phyloP scores from a whole-genome alignment of 768 basidiomycete genomes.

The Leccinum ochraceum region DNA sequence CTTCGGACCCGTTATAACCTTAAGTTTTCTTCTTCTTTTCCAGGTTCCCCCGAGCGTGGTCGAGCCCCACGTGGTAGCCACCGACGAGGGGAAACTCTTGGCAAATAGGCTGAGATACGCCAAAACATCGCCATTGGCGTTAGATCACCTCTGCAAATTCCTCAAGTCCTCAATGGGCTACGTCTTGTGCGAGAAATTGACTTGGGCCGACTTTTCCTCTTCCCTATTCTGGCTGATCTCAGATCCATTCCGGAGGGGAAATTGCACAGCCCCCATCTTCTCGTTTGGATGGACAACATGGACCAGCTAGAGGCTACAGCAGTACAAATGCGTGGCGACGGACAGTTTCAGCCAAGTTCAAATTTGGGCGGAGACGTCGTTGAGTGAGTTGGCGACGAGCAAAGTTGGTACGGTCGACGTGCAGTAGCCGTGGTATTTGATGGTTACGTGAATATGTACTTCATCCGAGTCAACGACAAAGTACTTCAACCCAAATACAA shows the following conservation, averaged over 20 bases:
- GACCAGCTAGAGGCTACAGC: conserved; percentile 23
- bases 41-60: conserved; percentile 31
- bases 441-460: too few relatives aligned
- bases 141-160: conserved; percentile 10
- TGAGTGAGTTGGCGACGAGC: too few relatives aligned
- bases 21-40: background rate
- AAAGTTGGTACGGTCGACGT: too few relatives aligned
- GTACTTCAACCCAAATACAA: too few relatives aligned
- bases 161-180: conserved; percentile 24
- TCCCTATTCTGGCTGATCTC: conserved; percentile 32
- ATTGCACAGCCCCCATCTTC: conserved; percentile 17
- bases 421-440: too few relatives aligned
- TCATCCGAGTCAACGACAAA: too few relatives aligned
- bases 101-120: conserved; percentile 21
- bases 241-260: conserved; percentile 27
- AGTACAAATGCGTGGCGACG: background rate
- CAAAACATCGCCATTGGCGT: conserved; percentile 20
- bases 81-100: conserved; percentile 22
- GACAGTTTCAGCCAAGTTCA: too few relatives aligned
- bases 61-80: conserved; percentile 29
- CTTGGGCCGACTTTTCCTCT: conserved; percentile 19
- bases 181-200: conserved; percentile 26
- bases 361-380: too few relatives aligned
- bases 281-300: conserved; percentile 18
- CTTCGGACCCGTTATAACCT: background rate